Percentiles rank a stretch among this genome's conserved stretches.
phyloP scores from a whole-genome alignment of 2,329 filamentous ascomycete species.

The Monilinia fructigena region DNA sequence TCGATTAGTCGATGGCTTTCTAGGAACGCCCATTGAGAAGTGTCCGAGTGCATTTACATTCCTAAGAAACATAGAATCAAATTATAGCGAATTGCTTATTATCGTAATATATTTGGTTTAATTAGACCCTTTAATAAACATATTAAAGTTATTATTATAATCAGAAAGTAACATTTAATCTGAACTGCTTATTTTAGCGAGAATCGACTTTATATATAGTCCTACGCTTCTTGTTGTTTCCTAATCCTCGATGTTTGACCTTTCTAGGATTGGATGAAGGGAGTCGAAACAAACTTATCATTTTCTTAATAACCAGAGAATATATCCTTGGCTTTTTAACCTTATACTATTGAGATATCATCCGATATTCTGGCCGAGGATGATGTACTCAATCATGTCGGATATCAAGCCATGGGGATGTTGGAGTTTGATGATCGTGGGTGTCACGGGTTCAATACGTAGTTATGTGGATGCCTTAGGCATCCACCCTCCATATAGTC shows the following conservation, averaged over 20 bases:
- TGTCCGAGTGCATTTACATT: no score
- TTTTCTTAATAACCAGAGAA: constrained; percentile 48
- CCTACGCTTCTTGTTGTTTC: constrained; percentile 84
- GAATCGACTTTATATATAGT: constrained; percentile 63
- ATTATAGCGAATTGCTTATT: no score
- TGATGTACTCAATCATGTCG: not conserved
- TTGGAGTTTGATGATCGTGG: not conserved
- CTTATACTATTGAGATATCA: not conserved
- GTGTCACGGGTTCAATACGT: no score
- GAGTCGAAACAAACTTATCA: constrained; percentile 82
- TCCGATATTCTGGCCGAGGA: not conserved
- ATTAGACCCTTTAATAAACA: constrained; percentile 42
- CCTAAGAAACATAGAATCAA: no score
- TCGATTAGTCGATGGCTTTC: no score
- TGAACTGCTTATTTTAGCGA: constrained; percentile 49
- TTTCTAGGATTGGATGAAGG: constrained; percentile 57
- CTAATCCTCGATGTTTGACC: constrained; percentile 80
- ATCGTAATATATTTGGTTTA: rapidly evolving
- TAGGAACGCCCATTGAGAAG: no score
- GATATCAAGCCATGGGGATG: no score
- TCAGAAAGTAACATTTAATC: constrained; percentile 27
- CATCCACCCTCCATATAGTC: no score
- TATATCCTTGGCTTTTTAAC: not conserved
- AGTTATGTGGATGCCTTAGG: no score
- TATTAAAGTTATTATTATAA: constrained; percentile 31